These are phyloP conservation scores for Solanum paucissectum DNA, from an alignment of 257 asterid species.

Conservation along the genomic window DNA sequence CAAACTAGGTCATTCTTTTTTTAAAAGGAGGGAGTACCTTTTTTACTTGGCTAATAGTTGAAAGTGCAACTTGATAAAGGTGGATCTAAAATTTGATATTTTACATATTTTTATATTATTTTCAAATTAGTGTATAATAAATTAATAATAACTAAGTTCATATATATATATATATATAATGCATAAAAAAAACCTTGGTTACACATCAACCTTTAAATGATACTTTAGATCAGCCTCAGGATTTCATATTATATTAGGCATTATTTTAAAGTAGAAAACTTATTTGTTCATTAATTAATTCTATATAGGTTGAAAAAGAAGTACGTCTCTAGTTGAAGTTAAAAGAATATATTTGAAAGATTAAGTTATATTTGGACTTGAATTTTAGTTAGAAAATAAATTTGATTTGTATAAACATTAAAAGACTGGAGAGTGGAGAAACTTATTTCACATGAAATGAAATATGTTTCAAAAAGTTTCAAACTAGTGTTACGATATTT, in stretches of 20 bases:
- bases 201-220: not conserved
- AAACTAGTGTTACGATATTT: not conserved
- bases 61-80: not conserved
- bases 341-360: not conserved
- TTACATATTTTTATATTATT: not conserved
- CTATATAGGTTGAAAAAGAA: not conserved
- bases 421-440: not conserved
- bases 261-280: not conserved
- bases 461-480: not conserved
- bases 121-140: not conserved
- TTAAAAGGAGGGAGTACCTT: rapidly evolving
- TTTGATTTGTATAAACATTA: not conserved
- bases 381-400: not conserved
- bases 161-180: too few species aligned
- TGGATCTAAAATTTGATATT: not conserved
- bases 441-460: not conserved
- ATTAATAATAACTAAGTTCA: too few species aligned
- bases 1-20: too few species aligned
- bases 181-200: too few species aligned
- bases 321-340: not conserved
- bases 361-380: not conserved
- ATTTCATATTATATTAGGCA: not conserved
- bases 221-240: not conserved
- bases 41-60: not conserved
- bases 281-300: not conserved